Evolutionary conservation across 345 rosid genomes (phyloP), one percentile per base, ranked within the genome.

Genomic region (Dovyalis caffra): DNA sequence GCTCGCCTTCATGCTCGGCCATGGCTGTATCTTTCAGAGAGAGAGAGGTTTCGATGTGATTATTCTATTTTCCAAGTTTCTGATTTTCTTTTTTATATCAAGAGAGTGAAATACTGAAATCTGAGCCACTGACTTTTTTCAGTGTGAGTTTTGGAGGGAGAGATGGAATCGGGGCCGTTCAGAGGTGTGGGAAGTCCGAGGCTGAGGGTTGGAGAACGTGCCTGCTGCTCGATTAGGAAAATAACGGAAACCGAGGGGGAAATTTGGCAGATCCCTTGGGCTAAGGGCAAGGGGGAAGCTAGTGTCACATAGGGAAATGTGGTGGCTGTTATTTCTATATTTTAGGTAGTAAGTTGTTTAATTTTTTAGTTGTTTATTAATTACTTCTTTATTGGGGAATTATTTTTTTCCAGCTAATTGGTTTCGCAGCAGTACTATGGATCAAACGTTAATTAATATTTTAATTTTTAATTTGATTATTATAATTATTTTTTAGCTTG

Each of bases 1-100:
- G 60, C 28, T 56, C 86, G 34, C 77, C 78, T 34, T 69, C 70
- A 21, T 77, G 85, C 4, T 83, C 87, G 74, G 85, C 88, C 88
- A 84, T 85, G 34, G 83, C 8, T 38, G 21, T n/a, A 56, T 56
- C 61, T 56, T 9, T 56, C 47, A 43, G 61, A 56, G 4, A 10
- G 28, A 43, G 11, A 43, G 47, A 43, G 47, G 6, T 35, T 43
- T 43, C 47, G 47, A 43, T 43, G 47, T 14, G 14, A 43, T 43
- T 43, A 43, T n/a, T 8, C 28, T 23, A 12, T 56, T 56, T 56
- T 23, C 60, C 28, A n/a, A 9, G 60, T 43, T 43, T 14, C 0
- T 43, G 15, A 43, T 15, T 14, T 43, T 14, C 14, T n/a, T n/a
- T n/a, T n/a, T n/a, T n/a, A n/a, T n/a, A n/a, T n/a, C n/a, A n/a